phyloP scores from a whole-genome alignment of 371 early-diverging fungal species.

The Mortierella sp. region DNA sequence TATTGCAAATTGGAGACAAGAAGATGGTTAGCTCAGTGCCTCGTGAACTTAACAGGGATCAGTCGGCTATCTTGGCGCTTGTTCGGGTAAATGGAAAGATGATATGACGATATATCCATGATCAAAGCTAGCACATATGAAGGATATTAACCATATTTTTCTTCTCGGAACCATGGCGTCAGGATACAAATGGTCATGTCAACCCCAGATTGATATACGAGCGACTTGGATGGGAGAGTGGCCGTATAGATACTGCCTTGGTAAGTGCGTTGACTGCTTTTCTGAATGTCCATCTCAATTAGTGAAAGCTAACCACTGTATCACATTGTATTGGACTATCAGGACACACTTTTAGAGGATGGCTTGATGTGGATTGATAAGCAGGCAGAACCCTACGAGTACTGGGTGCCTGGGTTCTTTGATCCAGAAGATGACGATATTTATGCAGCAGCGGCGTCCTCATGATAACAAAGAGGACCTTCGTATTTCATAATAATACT shows the following conservation, averaged over 20 bases:
- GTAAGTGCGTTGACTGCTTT: constrained; percentile 60
- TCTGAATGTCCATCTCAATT: not conserved
- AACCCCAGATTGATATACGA: constrained; percentile 50
- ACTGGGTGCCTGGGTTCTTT: constrained; percentile 89
- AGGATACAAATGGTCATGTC: constrained; percentile 75
- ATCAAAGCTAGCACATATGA: too few relatives aligned
- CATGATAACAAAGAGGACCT: not conserved
- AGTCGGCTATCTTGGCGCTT: constrained; percentile 72
- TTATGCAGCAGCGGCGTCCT: constrained; percentile 23
- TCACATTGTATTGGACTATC: not conserved
- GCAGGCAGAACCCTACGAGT: constrained; percentile 69
- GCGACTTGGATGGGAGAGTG: constrained; percentile 63
- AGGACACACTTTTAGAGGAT: constrained; percentile 82
- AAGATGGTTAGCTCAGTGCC: constrained; percentile 93
- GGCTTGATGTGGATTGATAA: constrained; percentile 89
- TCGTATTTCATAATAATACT: not conserved
- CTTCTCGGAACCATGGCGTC: not conserved
- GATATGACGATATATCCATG: not conserved
- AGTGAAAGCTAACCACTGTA: not conserved
- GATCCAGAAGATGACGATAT: constrained; percentile 59
- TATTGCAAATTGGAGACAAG: constrained; percentile 80
- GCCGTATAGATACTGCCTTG: constrained; percentile 75
- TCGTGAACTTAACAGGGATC: constrained; percentile 89
- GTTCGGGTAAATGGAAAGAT: constrained; percentile 74
- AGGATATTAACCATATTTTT: constrained; percentile 2